Base-by-base conservation (phyloP, 305 asterid genomes). In the Euphrasia arctica region DNA sequence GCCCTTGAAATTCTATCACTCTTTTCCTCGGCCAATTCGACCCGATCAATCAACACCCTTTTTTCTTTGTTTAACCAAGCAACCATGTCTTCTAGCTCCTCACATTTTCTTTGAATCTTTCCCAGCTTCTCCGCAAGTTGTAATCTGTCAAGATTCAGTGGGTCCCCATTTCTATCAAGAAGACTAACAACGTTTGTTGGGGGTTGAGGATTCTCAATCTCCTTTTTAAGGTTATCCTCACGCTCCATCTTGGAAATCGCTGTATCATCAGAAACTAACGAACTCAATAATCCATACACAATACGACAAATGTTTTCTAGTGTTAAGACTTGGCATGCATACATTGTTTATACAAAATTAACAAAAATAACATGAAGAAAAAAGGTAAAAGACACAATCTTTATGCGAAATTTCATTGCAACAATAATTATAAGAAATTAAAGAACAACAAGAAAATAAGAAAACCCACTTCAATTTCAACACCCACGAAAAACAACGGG, bases 11-110 rank as follows among this genome's bases (percentile, higher is more conserved):
- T 9, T 25, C 41, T 22, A 3, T n/a, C 64, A 36, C 15, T n/a
- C 48, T 14, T 34, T 22, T 66, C 74, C n/a, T 66, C 62, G 0
- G 43, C 60, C 22, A 41, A 9, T 32, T 59, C 58, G 13, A 5
- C 64, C 7, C 67, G 64, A 29, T 69, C 58, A 22, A 4, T 43
- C 5, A 18, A 60, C 13, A 54, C 36, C 50, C 14, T 54, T 13
- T 29, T n/a, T 39, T 65, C 75, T 66, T 66, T 70, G 0, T 1
- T 58, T 67, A 72, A 43, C n/a, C 70, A 45, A 1, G 22, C 15
- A 13, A 67, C 5, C 22, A 28, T 49, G 50, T 66, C 69, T 9
- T 62, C 55, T 69, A 62, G n/a, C 22, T 66, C 67, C 41, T 63
- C 56, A 1, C 59, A 73, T 15, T 61, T 64, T 6, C 15, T 1